Evolutionary conservation across 2,329 filamentous ascomycete genomes (phyloP).

Genomic region (Xylariaceae sp.): DNA sequence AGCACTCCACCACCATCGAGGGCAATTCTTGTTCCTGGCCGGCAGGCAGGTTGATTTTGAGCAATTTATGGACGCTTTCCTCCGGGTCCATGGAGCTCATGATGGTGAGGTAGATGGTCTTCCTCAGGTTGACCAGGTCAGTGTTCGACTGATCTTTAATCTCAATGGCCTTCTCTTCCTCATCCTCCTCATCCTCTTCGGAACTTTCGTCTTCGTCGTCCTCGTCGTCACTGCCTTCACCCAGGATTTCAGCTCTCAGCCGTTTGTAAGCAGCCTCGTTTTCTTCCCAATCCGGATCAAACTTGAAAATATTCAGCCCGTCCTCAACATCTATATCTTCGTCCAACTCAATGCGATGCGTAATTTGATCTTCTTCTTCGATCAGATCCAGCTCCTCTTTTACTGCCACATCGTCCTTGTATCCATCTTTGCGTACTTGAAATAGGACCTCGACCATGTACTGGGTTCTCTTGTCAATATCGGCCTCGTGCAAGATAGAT

Average conservation of each 20-base stretch:
- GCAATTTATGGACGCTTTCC: constrained; percentile 94
- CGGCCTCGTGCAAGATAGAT: constrained; percentile 90
- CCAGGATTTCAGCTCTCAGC: constrained; percentile 88
- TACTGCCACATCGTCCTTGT: constrained; percentile 88
- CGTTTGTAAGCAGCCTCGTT: constrained; percentile 87
- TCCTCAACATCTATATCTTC: constrained; percentile 83
- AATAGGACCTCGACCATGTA: constrained; percentile 99
- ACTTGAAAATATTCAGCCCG: constrained; percentile 91
- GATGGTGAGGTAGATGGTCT: constrained; percentile 95
- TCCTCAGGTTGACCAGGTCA: constrained; percentile 85
- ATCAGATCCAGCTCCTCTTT: constrained; percentile 92
- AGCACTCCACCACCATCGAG: constrained; percentile 96
- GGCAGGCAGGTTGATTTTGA: constrained; percentile 83
- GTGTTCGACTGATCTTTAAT: constrained; percentile 98
- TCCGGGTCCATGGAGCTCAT: constrained; percentile 96
- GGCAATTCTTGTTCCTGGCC: constrained; percentile 87
- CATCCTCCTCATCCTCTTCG: constrained; percentile 70
- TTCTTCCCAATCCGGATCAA: constrained; percentile 82
- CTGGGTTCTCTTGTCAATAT: constrained; percentile 96
- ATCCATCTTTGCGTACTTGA: constrained; percentile 91
- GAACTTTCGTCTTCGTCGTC: constrained; percentile 65
- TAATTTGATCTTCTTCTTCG: constrained; percentile 97
- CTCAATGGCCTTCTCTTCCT: constrained; percentile 79
- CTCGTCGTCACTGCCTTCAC: constrained; percentile 84
- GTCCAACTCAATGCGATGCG: constrained; percentile 77